Percentiles rank a stretch among this genome's conserved stretches.
phyloP scores from a whole-genome alignment of 495 filamentous ascomycete genomes.

The Neurospora cerealis region DNA sequence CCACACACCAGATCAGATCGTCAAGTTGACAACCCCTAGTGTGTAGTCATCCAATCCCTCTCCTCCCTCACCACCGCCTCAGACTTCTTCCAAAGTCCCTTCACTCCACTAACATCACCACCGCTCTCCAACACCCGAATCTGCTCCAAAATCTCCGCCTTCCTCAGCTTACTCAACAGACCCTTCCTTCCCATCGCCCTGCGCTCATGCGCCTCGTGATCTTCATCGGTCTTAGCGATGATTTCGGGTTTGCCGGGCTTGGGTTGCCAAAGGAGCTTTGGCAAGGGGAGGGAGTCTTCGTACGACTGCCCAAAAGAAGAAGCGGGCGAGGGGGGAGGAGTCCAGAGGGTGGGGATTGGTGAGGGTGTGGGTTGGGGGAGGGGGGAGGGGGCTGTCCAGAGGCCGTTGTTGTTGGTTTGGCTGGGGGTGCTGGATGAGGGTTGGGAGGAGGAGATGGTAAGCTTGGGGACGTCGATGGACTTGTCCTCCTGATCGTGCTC shows the following conservation, averaged over 20 bases:
- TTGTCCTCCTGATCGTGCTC: no score
- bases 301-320: no score
- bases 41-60: not conserved
- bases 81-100: slow-evolving; percentile 5
- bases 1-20: no score
- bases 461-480: no score
- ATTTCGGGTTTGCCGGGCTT: not conserved
- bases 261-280: not conserved
- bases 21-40: no score
- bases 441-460: not conserved
- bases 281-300: no score
- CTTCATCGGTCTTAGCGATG: slow-evolving; percentile 8
- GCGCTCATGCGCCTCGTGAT: slow-evolving; percentile 7
- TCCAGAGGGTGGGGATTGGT: not conserved
- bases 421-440: not conserved
- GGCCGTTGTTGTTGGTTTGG: not conserved
- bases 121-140: slow-evolving; percentile 13
- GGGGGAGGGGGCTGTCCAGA: slow-evolving; percentile 2
- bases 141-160: slow-evolving; percentile 15
- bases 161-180: slow-evolving; percentile 3
- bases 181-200: slow-evolving; percentile 9
- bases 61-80: not conserved
- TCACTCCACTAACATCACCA: slow-evolving; percentile 1
- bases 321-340: not conserved
- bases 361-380: not conserved